Evolutionary conservation across 2,329 filamentous ascomycete species (phyloP).

Genomic region (Penicillium verrucosum): DNA sequence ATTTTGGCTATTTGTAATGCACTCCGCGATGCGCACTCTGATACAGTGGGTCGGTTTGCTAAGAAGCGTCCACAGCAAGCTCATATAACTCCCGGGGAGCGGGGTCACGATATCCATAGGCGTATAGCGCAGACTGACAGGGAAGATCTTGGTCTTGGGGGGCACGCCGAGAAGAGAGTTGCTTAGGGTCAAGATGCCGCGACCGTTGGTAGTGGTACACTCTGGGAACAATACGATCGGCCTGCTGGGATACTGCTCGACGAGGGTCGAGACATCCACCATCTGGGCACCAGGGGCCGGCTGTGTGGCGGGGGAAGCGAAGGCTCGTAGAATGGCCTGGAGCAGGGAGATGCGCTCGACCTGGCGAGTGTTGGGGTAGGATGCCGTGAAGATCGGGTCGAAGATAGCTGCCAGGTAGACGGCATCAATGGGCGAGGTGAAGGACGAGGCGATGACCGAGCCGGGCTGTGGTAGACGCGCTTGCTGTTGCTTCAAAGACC

Average conservation of each 20-base stretch:
- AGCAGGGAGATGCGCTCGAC: conserved; percentile 76
- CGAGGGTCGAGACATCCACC: conserved; percentile 61
- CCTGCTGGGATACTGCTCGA: conserved; percentile 66
- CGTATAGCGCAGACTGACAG: conserved; percentile 84
- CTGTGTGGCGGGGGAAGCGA: conserved; percentile 56
- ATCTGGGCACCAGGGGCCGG: conserved; percentile 51
- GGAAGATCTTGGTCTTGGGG: conserved; percentile 73
- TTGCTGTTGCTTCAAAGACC: conserved; percentile 66
- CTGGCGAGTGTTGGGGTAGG: conserved; percentile 69
- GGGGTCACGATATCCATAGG: conserved; percentile 89
- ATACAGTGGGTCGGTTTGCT: conserved; percentile 84
- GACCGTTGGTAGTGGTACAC: conserved; percentile 89
- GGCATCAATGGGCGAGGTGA: conserved; percentile 88
- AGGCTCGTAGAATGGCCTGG: conserved; percentile 69
- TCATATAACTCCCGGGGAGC: conserved; percentile 67
- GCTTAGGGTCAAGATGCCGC: conserved; percentile 80
- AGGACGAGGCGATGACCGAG: conserved; percentile 82
- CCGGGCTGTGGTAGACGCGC: conserved; percentile 73
- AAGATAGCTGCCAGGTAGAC: conserved; percentile 95
- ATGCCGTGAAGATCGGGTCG: conserved; percentile 87
- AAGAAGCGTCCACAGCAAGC: conserved; percentile 82
- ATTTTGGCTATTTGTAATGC: conserved; percentile 45
- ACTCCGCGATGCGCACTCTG: conserved; percentile 82
- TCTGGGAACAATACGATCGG: conserved; percentile 88
- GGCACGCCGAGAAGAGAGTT: conserved; percentile 70